Evolutionary conservation across 1,284 basidiomycete genomes (phyloP), one percentile per base, ranked within the genome.

Genomic region (Cutaneotrichosporon curvatum): DNA sequence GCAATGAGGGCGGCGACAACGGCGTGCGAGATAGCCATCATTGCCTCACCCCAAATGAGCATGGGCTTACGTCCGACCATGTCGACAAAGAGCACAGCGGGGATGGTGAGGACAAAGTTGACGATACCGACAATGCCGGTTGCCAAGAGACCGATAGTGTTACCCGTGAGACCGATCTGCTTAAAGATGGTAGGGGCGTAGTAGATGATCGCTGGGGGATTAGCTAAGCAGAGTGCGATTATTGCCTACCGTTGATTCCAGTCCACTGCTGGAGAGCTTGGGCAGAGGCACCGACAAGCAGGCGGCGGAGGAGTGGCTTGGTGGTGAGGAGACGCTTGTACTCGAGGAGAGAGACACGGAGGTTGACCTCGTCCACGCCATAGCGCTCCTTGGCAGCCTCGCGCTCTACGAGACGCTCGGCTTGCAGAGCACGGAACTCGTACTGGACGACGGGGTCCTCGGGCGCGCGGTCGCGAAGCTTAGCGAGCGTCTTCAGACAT

Each of bases 111-210:
- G 16, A 68, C 55, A 37, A 70, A 67, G 57, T 69, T 71, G 57
- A 79, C 82, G 59, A 88, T 80, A 39, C 86, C 86, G 47, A 87
- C 86, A 11, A 88, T 80, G 41, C 86, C 87, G 10, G 86, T 88
- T 2, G 85, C 84, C 28, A 88, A 75, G 2, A 87, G 75, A 0
- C 77, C 78, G 31, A 74, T 77, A 0, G 81, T 76, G 58, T 78
- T 81, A 1, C 48, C 55, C 1, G 22, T 25, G 7, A 60, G 39
- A 5, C 59, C 59, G 19, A 60, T 43, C 16, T 48, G 43, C 32
- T 40, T 15, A 36, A 56, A 58, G 40, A 58, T 20, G 4, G 37
- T 30, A 4, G 38, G 32, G 19, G 34, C 35, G 35, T 39, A 31
- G 25, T 16, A 14, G 15, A 20, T 36, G n/a, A 16, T 20, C 19